Percentiles rank a stretch among this genome's conserved stretches.
Evolutionary conservation across 371 early-diverging fungal species (phyloP).

Genomic region (Rhizomucor pusillus): DNA sequence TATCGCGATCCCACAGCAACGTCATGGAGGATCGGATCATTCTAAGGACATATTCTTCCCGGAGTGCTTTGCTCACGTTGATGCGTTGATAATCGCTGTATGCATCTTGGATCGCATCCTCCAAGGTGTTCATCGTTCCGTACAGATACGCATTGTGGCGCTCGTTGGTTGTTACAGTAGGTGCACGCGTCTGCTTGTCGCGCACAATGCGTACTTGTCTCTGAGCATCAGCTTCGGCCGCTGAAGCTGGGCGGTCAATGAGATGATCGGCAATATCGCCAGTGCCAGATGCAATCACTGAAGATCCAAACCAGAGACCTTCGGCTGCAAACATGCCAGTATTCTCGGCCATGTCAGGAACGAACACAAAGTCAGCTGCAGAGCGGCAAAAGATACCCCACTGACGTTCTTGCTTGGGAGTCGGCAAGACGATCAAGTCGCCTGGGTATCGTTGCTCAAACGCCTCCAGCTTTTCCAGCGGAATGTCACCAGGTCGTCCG

Average conservation of each 20-base stretch:
- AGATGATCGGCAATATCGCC: constrained; percentile 59
- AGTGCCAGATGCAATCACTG: constrained; percentile 57
- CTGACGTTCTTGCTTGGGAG: constrained; percentile 38
- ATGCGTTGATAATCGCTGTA: constrained; percentile 33
- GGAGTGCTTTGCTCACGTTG: constrained; percentile 24
- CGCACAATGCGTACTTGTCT: constrained; percentile 26
- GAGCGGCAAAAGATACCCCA: constrained; percentile 56
- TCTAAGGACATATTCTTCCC: constrained; percentile 52
- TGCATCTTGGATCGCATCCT: constrained; percentile 47
- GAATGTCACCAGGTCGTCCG: constrained; percentile 61
- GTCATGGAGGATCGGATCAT: constrained; percentile 52
- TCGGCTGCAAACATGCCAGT: constrained; percentile 65
- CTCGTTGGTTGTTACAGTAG: constrained; percentile 37
- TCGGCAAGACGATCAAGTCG: constrained; percentile 45
- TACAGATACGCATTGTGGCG: constrained; percentile 60
- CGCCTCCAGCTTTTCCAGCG: constrained; percentile 35
- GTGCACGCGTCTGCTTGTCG: constrained; percentile 17
- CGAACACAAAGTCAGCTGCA: constrained; percentile 63
- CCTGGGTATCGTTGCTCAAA: constrained; percentile 42
- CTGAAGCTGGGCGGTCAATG: constrained; percentile 37
- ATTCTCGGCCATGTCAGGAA: constrained; percentile 60
- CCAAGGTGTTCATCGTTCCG: constrained; percentile 28
- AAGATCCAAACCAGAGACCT: constrained; percentile 60
- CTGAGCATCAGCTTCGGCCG: constrained; percentile 12
- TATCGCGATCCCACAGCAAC: constrained; percentile 54